Evolutionary conservation across 495 filamentous ascomycete genomes (phyloP).

Genomic region (Aspergillus nidulans): DNA sequence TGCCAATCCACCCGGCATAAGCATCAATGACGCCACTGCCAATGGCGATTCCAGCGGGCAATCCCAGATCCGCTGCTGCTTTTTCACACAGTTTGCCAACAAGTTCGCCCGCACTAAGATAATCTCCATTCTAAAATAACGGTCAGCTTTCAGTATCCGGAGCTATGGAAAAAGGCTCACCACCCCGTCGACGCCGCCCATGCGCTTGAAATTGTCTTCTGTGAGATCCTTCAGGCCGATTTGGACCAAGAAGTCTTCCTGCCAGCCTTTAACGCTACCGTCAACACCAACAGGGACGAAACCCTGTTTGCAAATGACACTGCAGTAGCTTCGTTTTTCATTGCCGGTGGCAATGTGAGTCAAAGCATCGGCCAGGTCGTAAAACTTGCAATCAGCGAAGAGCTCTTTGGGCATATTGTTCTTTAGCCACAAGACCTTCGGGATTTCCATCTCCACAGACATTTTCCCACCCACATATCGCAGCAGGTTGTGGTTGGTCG

Average conservation of each 20-base stretch:
- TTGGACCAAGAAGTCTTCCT: constrained; percentile 80
- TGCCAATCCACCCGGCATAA: constrained; percentile 97
- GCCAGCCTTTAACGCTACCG: constrained; percentile 97
- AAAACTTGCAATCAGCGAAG: constrained; percentile 92
- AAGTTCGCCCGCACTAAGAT: constrained; percentile 83
- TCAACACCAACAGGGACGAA: constrained; percentile 94
- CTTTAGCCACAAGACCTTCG: constrained; percentile 96
- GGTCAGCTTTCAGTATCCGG: constrained; percentile 16
- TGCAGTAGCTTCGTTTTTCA: constrained; percentile 89
- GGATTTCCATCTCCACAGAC: constrained; percentile 99
- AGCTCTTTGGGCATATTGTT: constrained; percentile 93
- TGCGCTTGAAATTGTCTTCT: constrained; percentile 80
- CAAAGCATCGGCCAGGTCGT: constrained; percentile 87
- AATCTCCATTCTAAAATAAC: constrained; percentile 71
- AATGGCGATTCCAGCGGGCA: constrained; percentile 84
- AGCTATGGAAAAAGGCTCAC: constrained; percentile 56
- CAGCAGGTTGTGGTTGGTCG: constrained; percentile 85
- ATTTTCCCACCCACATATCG: constrained; percentile 94
- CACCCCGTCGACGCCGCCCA: constrained; percentile 91
- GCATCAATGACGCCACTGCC: constrained; percentile 97
- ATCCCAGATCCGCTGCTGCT: constrained; percentile 75
- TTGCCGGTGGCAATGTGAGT: constrained; percentile 94
- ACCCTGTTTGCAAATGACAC: constrained; percentile 91
- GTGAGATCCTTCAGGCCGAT: constrained; percentile 81
- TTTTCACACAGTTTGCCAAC: constrained; percentile 80